Evolutionary conservation across 306 rosid genomes (phyloP), one percentile per base, ranked within the genome.

Genomic region (Rosa rugosa): DNA sequence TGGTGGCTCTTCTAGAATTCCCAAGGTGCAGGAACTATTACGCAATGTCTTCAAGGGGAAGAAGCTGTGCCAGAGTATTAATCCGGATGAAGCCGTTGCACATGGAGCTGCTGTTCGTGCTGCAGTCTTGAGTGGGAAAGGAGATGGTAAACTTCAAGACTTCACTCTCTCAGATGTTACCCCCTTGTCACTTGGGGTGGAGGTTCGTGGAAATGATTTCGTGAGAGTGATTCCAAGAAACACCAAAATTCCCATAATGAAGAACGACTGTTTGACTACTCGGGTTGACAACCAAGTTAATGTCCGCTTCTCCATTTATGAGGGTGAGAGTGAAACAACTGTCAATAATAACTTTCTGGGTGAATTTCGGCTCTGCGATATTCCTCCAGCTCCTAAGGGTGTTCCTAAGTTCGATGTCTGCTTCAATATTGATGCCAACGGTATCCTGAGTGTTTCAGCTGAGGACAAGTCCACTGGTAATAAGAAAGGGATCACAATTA

Each of bases 51-150:
- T 54, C 25, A 2, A 54, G 11, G 62, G 62, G 4, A 54, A 20
- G 9, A 54, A 54, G 27, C 1, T 54, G 62, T 54, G 27, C 62
- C 66, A 60, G 38, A 60, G 66, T 60, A 60, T 60, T 22, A 60
- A 60, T 60, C 66, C 66, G 0, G 66, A 60, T 60, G 66, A 60
- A 10, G 66, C 66, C 0, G 16, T 60, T 11, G 66, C 66, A 11
- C 0, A 25, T 60, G 66, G 66, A 3, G 66, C 66, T 3, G 34
- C 66, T 60, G 8, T 23, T 23, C 18, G 11, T 60, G 38, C 70
- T 53, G 74, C 53, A 75, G 63, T 38, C 27, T 54, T 66, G 83
- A 63, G 31, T 71, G 65, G 27, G 34, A 59, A 4, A 0, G 38
- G 8, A 60, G 5, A 23, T 60, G 14, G 17, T 9, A 25, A 11